Evolutionary conservation across 768 basidiomycete species (phyloP).

Genomic region (Crucibulum laeve): DNA sequence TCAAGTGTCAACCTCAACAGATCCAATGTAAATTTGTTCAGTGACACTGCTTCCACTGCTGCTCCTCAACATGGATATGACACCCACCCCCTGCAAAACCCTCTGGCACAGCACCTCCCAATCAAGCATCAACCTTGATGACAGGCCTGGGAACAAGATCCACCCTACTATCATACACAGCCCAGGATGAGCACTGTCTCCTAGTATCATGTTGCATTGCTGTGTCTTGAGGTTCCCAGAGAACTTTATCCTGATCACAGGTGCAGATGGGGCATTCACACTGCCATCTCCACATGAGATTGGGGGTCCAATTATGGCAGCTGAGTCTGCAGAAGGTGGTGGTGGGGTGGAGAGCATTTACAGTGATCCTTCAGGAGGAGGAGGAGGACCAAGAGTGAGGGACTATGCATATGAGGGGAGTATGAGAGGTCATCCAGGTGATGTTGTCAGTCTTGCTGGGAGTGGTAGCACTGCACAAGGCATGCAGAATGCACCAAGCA

Average conservation of each 20-base stretch:
- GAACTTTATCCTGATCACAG: constrained; percentile 42
- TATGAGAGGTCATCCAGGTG: not conserved
- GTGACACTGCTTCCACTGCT: not conserved
- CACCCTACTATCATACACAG: constrained; percentile 17
- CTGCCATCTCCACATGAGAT: constrained; percentile 53
- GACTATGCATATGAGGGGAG: constrained; percentile 4
- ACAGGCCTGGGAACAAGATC: constrained; percentile 11
- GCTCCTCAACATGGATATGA: not conserved
- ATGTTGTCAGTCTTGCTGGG: not conserved
- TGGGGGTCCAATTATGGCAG: constrained; percentile 18
- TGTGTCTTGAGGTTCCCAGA: constrained; percentile 36
- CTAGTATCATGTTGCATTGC: constrained; percentile 17
- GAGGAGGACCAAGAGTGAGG: constrained; percentile 6
- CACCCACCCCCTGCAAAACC: not conserved
- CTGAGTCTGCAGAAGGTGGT: constrained; percentile 2
- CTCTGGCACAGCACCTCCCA: not conserved
- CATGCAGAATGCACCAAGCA: constrained; percentile 5
- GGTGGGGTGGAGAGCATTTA: not conserved
- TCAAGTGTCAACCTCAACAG: not conserved
- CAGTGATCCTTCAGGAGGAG: not conserved
- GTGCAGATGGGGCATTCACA: constrained; percentile 30
- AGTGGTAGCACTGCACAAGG: constrained; percentile 1
- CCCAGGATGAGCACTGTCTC: constrained; percentile 13
- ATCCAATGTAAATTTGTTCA: not conserved
- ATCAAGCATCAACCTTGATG: constrained; percentile 1